A percentile compares a stretch with the other conserved stretches of the same genome.
phyloP scores from a whole-genome alignment of 2,329 filamentous ascomycete species.

The Arachnomyces sp. region DNA sequence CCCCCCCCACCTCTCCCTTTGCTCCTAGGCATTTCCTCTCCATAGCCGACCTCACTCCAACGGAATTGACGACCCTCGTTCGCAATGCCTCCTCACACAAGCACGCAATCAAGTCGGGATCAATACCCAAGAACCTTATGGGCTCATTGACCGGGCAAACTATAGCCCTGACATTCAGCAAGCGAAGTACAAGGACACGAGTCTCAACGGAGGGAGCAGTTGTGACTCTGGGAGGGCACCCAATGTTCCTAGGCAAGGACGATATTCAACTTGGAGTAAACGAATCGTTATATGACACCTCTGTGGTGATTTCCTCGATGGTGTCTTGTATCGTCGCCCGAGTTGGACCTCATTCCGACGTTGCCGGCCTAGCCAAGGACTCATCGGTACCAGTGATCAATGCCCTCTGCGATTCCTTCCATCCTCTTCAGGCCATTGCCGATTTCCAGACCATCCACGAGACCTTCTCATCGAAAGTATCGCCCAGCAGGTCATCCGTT shows the following conservation, averaged over 20 bases:
- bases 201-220: conserved; percentile 90
- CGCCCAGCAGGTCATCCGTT: conserved; percentile 15
- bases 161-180: conserved; percentile 93
- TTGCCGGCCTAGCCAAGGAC: conserved; percentile 60
- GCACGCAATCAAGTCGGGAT: conserved; percentile 61
- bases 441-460: conserved; percentile 90
- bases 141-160: conserved; percentile 64
- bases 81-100: conserved; percentile 75
- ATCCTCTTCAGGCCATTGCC: conserved; percentile 88
- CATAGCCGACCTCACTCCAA: conserved; percentile 72
- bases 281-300: conserved; percentile 88
- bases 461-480: conserved; percentile 49
- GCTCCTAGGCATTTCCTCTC: conserved; percentile 81
- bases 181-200: conserved; percentile 85
- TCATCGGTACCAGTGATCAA: conserved; percentile 78
- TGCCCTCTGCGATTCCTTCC: conserved; percentile 80
- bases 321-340: conserved; percentile 74
- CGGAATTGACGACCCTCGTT: conserved; percentile 73
- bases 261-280: conserved; percentile 95
- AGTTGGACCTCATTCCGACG: conserved; percentile 68
- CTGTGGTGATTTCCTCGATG: conserved; percentile 89
- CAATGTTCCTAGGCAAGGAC: conserved; percentile 93
- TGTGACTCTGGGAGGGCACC: conserved; percentile 77
- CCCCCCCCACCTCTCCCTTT: conserved; percentile 46
- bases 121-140: conserved; percentile 51